Conservation (phyloP, 192 early-diverging fungal species). For the Coemansia sp. region DNA sequence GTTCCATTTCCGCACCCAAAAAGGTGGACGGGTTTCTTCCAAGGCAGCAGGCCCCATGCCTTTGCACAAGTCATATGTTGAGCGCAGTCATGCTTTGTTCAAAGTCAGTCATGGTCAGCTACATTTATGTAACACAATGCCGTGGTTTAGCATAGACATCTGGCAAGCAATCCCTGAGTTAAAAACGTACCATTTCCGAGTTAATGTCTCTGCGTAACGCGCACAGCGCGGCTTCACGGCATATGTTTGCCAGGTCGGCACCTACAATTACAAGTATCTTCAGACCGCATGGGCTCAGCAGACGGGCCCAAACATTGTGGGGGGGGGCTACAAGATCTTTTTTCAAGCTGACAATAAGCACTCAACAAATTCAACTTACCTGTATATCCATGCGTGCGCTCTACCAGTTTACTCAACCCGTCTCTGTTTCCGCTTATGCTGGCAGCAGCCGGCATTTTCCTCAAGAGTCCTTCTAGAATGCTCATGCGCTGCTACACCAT, state of each 20-base stretch:
- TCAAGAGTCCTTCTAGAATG: slow-evolving; percentile 59
- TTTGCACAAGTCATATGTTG: not conserved
- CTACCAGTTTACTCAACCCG: slow-evolving; percentile 45
- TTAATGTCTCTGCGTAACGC: slow-evolving; percentile 61
- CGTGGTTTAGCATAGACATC: slow-evolving; percentile 3
- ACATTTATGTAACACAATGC: slow-evolving; percentile 2
- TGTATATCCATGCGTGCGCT: slow-evolving; percentile 51
- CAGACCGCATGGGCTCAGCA: not conserved
- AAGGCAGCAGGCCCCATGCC: no score
- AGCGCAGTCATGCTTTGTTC: slow-evolving; percentile 11
- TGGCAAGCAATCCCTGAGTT: slow-evolving; percentile 9
- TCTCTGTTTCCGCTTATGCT: slow-evolving; percentile 27
- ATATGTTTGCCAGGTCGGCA: slow-evolving; percentile 79
- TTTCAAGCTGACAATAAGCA: slow-evolving; percentile 4
- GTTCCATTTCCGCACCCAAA: slow-evolving; percentile 3
- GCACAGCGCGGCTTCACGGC: slow-evolving; percentile 75
- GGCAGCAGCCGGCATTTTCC: slow-evolving; percentile 57
- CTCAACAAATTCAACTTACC: slow-evolving; percentile 16
- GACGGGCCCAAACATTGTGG: slow-evolving; percentile 7
- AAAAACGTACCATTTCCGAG: slow-evolving; percentile 53
- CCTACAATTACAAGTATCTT: slow-evolving; percentile 42
- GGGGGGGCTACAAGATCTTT: not conserved
- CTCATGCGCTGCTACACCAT: slow-evolving; percentile 52
- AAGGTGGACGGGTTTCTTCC: no score
- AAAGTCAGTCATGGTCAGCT: slow-evolving; percentile 35